Conservation (phyloP, 164 flowering plant genomes). For the grape (Vitis vinifera) region DNA sequence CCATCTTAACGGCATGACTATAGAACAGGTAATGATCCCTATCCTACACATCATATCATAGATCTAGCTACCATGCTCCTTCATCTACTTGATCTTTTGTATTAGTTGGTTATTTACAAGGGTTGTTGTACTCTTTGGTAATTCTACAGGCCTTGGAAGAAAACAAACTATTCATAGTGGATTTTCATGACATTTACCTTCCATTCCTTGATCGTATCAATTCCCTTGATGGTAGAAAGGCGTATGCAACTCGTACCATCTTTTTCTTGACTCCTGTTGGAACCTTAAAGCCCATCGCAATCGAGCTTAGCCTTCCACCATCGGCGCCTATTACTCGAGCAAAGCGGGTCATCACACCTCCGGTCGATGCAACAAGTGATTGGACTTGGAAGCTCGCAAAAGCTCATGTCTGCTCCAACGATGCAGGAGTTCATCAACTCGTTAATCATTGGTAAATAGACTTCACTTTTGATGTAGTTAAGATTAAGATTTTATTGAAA, state of each 20-base stretch:
- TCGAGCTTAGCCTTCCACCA: conserved; percentile 81
- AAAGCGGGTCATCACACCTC: conserved; percentile 60
- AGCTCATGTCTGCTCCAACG: conserved; percentile 89
- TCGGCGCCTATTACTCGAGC: conserved; percentile 26
- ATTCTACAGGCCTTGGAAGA: conserved; percentile 70
- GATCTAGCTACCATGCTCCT: no score
- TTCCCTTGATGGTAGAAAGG: conserved; percentile 73
- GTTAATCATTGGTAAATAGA: conserved; percentile 77
- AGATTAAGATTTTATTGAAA: no score
- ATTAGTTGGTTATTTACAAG: no score
- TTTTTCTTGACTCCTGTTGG: conserved; percentile 62
- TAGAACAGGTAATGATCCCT: conserved; percentile 56
- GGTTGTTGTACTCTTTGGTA: not conserved
- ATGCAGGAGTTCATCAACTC: conserved; percentile 92
- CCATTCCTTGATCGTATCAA: conserved; percentile 84
- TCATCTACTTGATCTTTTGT: no score
- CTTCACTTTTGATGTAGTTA: no score
- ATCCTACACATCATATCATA: no score
- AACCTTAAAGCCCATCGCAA: conserved; percentile 87
- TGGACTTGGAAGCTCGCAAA: conserved; percentile 96
- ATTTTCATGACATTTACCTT: conserved; percentile 73
- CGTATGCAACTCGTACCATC: conserved; percentile 87
- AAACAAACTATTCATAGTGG: conserved; percentile 70
- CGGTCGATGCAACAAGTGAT: conserved; percentile 18
- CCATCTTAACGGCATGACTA: conserved; percentile 72